These are phyloP conservation scores for Globisporangium cederbergense DNA, from an alignment of 352 stramenopile genomes.

Conservation along the genomic window DNA sequence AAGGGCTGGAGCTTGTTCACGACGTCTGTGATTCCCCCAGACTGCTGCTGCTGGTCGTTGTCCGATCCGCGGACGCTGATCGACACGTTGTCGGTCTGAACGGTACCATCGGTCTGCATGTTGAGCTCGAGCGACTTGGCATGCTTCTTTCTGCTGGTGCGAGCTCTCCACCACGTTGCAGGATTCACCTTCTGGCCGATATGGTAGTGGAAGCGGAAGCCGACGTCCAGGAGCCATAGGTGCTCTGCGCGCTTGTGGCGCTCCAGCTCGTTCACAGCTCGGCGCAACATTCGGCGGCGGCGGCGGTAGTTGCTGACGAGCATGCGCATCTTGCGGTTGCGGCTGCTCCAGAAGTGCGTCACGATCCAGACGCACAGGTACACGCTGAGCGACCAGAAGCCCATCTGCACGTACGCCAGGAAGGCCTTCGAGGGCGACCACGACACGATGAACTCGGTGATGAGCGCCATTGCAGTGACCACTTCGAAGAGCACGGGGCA, in stretches of 20 bases:
- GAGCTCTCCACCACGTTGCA: constrained; percentile 12
- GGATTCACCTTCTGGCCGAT: constrained; percentile 45
- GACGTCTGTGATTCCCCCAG: neutral
- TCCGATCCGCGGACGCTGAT: constrained; percentile 25
- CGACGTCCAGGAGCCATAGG: constrained; percentile 71
- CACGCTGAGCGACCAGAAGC: constrained; percentile 51
- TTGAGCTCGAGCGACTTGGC: constrained; percentile 10
- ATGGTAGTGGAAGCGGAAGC: constrained; percentile 71
- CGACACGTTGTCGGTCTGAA: constrained; percentile 22
- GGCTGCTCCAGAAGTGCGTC: constrained; percentile 76
- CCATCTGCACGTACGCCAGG: constrained; percentile 64
- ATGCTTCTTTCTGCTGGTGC: neutral
- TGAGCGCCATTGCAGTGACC: constrained; percentile 40
- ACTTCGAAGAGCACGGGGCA: constrained; percentile 74
- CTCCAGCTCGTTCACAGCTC: constrained; percentile 45
- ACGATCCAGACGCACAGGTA: constrained; percentile 73
- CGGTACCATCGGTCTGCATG: constrained; percentile 11
- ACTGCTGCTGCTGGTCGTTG: constrained; percentile 3
- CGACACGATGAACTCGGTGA: constrained; percentile 45
- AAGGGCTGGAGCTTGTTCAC: constrained; percentile 34
- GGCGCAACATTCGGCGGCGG: constrained; percentile 44
- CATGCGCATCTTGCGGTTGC: constrained; percentile 71
- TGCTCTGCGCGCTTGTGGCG: constrained; percentile 63
- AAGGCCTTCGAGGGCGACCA: constrained; percentile 66
- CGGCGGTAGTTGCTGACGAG: constrained; percentile 79